A percentile compares a stretch with the other conserved stretches of the same genome.
These are phyloP conservation scores for Tolypocladium pustulatum DNA, from an alignment of 2,329 filamentous ascomycete species.

Conservation along the genomic window DNA sequence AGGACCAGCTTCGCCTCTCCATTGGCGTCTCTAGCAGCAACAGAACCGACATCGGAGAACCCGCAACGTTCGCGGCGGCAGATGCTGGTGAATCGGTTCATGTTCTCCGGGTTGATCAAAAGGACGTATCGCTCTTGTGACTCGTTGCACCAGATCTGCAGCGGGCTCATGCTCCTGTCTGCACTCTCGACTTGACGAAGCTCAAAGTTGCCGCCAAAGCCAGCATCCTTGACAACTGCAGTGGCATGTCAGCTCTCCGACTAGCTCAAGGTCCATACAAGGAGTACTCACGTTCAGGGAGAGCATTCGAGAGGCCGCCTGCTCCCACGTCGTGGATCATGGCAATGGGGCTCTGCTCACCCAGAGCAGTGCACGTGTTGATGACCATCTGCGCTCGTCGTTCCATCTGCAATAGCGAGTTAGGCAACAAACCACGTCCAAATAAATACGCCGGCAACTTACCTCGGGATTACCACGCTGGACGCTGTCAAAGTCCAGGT, in stretches of 20 bases:
- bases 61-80: slow-evolving; percentile 78
- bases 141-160: slow-evolving; percentile 97
- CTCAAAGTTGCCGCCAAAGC: slow-evolving; percentile 84
- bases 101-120: slow-evolving; percentile 67
- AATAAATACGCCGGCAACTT: background rate
- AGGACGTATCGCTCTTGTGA: slow-evolving; percentile 95
- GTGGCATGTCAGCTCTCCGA: background rate
- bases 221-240: slow-evolving; percentile 75
- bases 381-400: slow-evolving; percentile 96
- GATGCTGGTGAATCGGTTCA: slow-evolving; percentile 65
- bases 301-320: slow-evolving; percentile 64
- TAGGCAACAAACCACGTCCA: background rate
- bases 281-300: slow-evolving; percentile 54
- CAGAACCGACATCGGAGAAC: slow-evolving; percentile 82
- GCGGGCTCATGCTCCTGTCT: slow-evolving; percentile 83
- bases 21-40: slow-evolving; percentile 48
- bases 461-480: slow-evolving; percentile 87
- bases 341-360: slow-evolving; percentile 76
- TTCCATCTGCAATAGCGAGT: slow-evolving; percentile 48
- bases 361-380: slow-evolving; percentile 81
- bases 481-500: slow-evolving; percentile 93
- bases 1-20: slow-evolving; percentile 67
- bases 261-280: background rate
- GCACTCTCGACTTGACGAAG: slow-evolving; percentile 88
- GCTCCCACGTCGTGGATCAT: slow-evolving; percentile 98